These are phyloP conservation scores for Mycena leptocephala DNA, from an alignment of 768 basidiomycete genomes.

Conservation along the genomic window DNA sequence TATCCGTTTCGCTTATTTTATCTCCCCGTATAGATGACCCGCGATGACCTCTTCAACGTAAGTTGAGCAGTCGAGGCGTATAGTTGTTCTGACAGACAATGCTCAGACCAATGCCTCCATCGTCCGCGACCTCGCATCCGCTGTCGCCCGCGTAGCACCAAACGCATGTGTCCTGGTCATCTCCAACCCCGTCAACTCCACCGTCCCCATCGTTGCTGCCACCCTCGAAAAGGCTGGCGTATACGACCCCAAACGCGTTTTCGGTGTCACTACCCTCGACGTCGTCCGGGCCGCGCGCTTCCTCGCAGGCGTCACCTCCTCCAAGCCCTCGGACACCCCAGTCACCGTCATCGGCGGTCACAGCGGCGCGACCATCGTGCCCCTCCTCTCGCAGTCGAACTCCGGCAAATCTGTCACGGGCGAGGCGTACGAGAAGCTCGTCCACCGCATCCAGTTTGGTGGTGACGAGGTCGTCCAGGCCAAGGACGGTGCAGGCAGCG, in stretches of 20 bases:
- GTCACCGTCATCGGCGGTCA: conserved; percentile 97
- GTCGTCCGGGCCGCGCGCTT: conserved; percentile 97
- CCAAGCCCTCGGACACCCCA: conserved; percentile 75
- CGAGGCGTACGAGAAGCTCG: too few relatives aligned
- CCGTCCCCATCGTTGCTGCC: conserved; percentile 95
- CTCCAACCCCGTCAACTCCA: conserved; percentile 99
- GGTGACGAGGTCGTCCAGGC: too few relatives aligned
- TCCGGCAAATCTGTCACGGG: conserved; percentile 81
- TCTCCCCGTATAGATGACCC: conserved; percentile 87
- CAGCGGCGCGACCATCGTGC: conserved; percentile 97
- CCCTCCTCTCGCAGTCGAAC: conserved; percentile 88
- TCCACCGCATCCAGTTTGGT: too few relatives aligned
- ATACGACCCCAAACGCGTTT: conserved; percentile 90
- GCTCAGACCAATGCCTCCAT: conserved; percentile 99
- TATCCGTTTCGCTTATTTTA: conserved; percentile 42
- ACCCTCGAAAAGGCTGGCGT: conserved; percentile 94
- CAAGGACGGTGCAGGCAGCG: conserved; percentile 95
- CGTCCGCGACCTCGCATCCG: conserved; percentile 94
- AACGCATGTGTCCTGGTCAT: conserved; percentile 97
- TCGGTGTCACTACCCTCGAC: conserved; percentile 98
- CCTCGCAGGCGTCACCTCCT: conserved; percentile 79
- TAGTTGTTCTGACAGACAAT: neutral
- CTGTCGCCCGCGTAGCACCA: conserved; percentile 89
- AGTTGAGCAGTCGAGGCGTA: conserved; percentile 44
- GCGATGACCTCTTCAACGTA: conserved; percentile 97